Evolutionary conservation across 148 eudicot genomes (phyloP).

Genomic region (Heliamphora exappendiculata): DNA sequence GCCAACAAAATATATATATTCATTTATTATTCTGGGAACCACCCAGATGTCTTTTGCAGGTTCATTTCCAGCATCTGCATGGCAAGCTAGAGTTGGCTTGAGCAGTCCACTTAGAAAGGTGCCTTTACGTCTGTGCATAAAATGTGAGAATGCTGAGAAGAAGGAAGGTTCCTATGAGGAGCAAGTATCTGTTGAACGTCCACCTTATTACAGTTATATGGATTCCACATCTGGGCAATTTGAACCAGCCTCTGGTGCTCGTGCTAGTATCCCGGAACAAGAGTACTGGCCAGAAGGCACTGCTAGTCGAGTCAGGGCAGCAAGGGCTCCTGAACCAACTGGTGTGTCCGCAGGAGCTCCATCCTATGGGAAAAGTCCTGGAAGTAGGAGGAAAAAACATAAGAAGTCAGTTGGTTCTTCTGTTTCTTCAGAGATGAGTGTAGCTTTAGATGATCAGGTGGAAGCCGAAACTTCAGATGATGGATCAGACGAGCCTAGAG

Average conservation of each 20-base stretch:
- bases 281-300: conserved; percentile 99
- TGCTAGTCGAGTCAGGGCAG: conserved; percentile 73
- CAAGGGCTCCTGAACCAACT: conserved; percentile 77
- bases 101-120: conserved; percentile 26
- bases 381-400: conserved; percentile 72
- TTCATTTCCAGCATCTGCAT: conserved; percentile 32
- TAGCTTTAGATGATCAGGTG: conserved; percentile 31
- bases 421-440: conserved; percentile 36
- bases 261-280: conserved; percentile 87
- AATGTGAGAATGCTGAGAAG: conserved; percentile 44
- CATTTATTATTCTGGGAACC: conserved; percentile 10
- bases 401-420: conserved; percentile 48
- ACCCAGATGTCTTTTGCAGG: conserved; percentile 46
- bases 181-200: conserved; percentile 67
- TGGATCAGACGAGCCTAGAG: conserved; percentile 51
- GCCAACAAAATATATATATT: background rate
- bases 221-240: conserved; percentile 87
- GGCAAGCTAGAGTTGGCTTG: conserved; percentile 25
- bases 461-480: conserved; percentile 45
- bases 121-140: conserved; percentile 37
- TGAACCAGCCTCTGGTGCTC: conserved; percentile 99
- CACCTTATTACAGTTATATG: conserved; percentile 76
- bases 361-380: conserved; percentile 82
- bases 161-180: conserved; percentile 43
- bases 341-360: conserved; percentile 63